phyloP scores from a whole-genome alignment of 371 early-diverging fungal genomes.

The Blastocladiella emersonii region DNA sequence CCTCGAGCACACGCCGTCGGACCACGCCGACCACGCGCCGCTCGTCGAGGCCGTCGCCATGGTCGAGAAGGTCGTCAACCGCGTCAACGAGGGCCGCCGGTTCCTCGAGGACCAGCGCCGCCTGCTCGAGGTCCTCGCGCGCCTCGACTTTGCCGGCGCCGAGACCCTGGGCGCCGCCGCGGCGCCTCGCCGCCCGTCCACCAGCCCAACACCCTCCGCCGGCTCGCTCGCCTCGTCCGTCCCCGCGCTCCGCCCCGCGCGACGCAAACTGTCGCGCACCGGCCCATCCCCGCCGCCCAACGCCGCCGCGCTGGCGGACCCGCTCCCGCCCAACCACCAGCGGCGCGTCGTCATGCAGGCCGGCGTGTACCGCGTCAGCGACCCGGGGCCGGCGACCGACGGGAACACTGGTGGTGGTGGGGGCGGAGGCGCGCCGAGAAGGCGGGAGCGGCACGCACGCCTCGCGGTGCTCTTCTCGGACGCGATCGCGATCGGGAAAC shows the following conservation, averaged over 20 bases:
- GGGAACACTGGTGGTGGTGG: not conserved
- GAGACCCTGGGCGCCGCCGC: not conserved
- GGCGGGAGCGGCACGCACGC: not conserved
- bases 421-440: not conserved
- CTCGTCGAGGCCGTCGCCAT: conserved; percentile 6
- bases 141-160: conserved; percentile 2
- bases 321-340: conserved; percentile 1
- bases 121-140: not conserved
- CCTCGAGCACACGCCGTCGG: conserved; percentile 12
- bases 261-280: not conserved
- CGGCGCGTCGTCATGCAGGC: not conserved
- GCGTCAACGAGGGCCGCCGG: conserved; percentile 14
- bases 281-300: not conserved
- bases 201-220: no score
- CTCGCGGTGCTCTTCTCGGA: not conserved
- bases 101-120: conserved; percentile 12
- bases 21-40: conserved; percentile 10
- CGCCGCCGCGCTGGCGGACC: not conserved
- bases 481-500: not conserved
- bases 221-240: no score
- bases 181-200: not conserved
- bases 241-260: no score
- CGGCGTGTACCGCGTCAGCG: not conserved
- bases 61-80: conserved; percentile 13
- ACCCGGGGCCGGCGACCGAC: not conserved